Percentiles rank a stretch among this genome's conserved stretches.
Conservation (phyloP, 108 stramenopile species). For the Aureococcus anophagefferens region DNA sequence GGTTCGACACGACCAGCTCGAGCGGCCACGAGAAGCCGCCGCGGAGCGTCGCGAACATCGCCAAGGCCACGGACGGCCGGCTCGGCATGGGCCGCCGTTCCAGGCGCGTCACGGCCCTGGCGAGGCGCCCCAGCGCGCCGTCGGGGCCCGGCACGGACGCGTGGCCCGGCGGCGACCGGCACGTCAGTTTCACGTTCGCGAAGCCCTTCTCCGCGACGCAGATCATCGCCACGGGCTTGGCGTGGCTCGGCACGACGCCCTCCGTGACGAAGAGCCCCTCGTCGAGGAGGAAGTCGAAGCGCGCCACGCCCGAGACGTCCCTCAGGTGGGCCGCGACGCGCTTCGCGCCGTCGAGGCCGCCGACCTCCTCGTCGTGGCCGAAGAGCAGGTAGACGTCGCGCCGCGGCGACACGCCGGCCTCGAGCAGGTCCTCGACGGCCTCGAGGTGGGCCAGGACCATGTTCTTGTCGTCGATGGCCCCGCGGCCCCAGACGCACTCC, state of each 20-base stretch:
- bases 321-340: conserved; percentile 9
- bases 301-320: not conserved
- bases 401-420: conserved; percentile 2
- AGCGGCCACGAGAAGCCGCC: not conserved
- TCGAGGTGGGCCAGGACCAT: conserved; percentile 14
- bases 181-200: no score
- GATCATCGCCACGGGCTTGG: no score
- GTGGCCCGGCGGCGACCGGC: no score
- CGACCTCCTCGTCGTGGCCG: conserved; percentile 24
- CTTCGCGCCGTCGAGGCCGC: conserved; percentile 13
- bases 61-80: no score
- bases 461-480: conserved; percentile 26
- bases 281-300: no score
- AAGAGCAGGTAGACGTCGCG: conserved; percentile 13
- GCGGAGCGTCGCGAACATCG: no score
- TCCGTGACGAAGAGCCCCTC: no score
- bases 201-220: no score
- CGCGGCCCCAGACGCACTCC: conserved; percentile 23
- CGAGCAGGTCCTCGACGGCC: conserved; percentile 10
- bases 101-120: no score
- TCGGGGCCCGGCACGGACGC: not conserved
- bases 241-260: no score
- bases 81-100: no score
- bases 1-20: not conserved
- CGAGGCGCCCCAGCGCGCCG: no score